Base-by-base conservation (phyloP, 108 stramenopile genomes). In the Fragilaria radians region DNA sequence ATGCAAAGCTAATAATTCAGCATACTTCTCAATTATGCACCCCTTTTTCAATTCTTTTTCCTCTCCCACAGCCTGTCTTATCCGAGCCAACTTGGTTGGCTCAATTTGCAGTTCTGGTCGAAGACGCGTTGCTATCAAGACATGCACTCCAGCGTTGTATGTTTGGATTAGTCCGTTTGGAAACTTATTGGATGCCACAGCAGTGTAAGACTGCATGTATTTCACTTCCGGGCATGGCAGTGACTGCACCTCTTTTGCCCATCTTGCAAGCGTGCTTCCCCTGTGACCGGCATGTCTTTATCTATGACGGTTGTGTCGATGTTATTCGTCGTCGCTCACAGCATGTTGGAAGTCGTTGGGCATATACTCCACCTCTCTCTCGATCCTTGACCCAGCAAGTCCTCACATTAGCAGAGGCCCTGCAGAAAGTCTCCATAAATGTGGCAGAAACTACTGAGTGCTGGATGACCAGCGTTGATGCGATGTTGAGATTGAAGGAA, bases 401-500 rank as follows among this genome's bases (percentile, higher is more conserved):
- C 65, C n/a, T 62, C 30, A 61, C 66, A 17, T 72, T 76, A 32
- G 56, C 68, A 14, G 48, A 59, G 14, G 52, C 82, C 2, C 63
- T 91, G 60, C 34, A 78, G 1, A 59, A 76, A 19, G 28, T 92
- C 17, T 68, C 83, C n/a, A 50, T 82, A 17, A 18, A 62, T 18
- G 74, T 78, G 28, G 91, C 91, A 30, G 73, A 72, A 27, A 63
- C 73, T 24, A 76, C 82, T 7, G 87, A 92, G 61, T 34, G 82
- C 22, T 92, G 91, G 91, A 85, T 88, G 76, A 63, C 76, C 31
- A 81, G 79, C 50, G 78, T 88, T 22, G 81, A 92, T 70, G 68
- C 81, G 27, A 82, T 82, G 48, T 65, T 92, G 23, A 64, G 70
- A 29, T 66, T 88, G 66, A 92, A 92, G 52, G 65, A 82, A 18